Evolutionary conservation across 495 filamentous ascomycete genomes (phyloP), one percentile per base, ranked within the genome.

Genomic region (Lepidopterella palustris): DNA sequence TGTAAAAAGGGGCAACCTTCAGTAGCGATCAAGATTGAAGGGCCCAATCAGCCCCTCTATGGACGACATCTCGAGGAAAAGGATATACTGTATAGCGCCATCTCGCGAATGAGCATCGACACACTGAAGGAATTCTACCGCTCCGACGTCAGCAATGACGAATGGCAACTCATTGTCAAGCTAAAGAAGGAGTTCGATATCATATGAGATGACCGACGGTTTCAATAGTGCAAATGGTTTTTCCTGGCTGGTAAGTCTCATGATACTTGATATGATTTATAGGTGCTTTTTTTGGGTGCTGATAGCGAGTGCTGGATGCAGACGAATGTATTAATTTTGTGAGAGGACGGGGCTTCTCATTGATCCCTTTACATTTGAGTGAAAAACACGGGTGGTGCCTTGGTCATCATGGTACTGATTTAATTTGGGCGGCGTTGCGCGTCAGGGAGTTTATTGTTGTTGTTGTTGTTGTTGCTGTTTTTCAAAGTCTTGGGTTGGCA

Each of bases 1-100:
- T 92, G 88, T 77, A 99, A 97, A 77, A 92, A 90, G 76, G 95
- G 92, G 58, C 89, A 96, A 68, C 95, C 93, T 29, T 95, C 91
- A 5, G 93, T 97, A 15, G 93, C 93, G 24, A 80, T 99, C 75
- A 99, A 99, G 82, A 91, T 99, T 70, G 93, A 99, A 76, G 92
- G 91, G 15, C 76, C 87, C 21, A 92, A 97, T 73, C 93, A 99
- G 75, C 93, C 93, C 11, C 81, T 87, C 57, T 99, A 99, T 71
- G 93, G 93, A 40, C 87, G 93, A 54, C 93, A 99, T 47, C 81
- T 97, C 52, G 93, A 99, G 74, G 92, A 99, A 71, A 87, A 87
- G 70, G 93, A 99, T 72, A 78, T 74, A 18, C 80, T 99, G 27
- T 96, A 96, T 79, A 90, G 86, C 50, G 78, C 85, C 35, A 93